Percentiles rank a stretch among this genome's conserved stretches.
Evolutionary conservation across 164 flowering plant species (phyloP).

Genomic region (Nymphaea colorata): DNA sequence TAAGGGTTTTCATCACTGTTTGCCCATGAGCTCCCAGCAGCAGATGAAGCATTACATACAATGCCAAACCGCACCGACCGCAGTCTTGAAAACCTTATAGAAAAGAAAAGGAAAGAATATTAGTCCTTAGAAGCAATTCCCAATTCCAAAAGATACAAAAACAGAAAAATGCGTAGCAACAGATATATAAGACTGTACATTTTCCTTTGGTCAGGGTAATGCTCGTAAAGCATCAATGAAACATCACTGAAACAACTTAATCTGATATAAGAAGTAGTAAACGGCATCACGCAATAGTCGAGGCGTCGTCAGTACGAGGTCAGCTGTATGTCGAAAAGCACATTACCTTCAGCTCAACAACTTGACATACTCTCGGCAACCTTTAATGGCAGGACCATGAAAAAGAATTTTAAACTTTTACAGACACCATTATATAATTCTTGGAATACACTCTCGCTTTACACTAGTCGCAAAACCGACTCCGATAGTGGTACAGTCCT

Average conservation of each 20-base stretch:
- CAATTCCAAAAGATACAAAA: background rate
- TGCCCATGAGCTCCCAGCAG: conserved; percentile 64
- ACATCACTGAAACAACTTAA: background rate
- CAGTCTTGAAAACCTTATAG: background rate
- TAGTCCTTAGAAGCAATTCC: background rate
- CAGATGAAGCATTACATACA: conserved; percentile 41
- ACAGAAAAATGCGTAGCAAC: background rate
- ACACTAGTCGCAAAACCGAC: too few species aligned
- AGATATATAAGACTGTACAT: background rate
- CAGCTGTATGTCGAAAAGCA: too few species aligned
- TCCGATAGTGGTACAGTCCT: too few species aligned
- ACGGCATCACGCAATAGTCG: too few species aligned
- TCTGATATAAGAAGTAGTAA: background rate
- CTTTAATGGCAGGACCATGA: too few species aligned
- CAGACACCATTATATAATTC: too few species aligned
- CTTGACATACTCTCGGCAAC: too few species aligned
- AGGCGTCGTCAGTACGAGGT: too few species aligned
- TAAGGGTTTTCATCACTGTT: conserved; percentile 62
- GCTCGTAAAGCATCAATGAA: background rate
- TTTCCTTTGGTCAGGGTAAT: background rate
- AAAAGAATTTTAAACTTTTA: too few species aligned
- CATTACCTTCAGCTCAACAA: too few species aligned
- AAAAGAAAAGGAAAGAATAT: background rate
- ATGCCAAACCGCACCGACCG: background rate
- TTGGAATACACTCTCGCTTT: too few species aligned